Base-by-base conservation (phyloP, 2,329 filamentous ascomycete species). In the Beauveria australis region DNA sequence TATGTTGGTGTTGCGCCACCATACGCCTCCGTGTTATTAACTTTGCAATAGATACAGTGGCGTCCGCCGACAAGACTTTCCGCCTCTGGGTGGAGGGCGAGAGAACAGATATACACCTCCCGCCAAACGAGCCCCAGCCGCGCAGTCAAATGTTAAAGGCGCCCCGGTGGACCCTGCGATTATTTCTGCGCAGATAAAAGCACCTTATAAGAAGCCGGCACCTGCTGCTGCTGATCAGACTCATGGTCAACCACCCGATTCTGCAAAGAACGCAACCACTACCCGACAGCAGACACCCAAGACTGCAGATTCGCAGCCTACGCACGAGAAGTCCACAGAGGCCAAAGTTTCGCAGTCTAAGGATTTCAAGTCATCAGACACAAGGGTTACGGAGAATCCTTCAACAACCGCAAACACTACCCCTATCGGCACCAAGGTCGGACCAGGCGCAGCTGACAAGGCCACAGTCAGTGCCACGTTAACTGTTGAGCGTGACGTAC, bases 81-180 rank as follows among this genome's bases (percentile, higher is more conserved):
- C 88, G 6, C 82, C 88, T n/a, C 79, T 95, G 37, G 70, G 76
- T 19, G 64, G 63, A 53, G 75, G 73, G 48, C 75, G 78, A 19
- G 78, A 80, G 65, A 84, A 83, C 74, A 93, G 91, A 73, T 99
- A 99, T 73, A 96, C 89, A 0, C 93, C 94, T 40, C 94, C 94
- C 5, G 93, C 91, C 19, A 85, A 91, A 72, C 86, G 94, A 67
- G 89, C 92, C 9, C 90, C 91, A 19, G 84, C 89, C 37, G 86
- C 81, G 28, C 84, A 90, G 64, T 79, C 91, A 5, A 89, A 87
- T 9, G 87, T 92, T 24, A 81, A 85, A 65, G 89, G 91, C 48
- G 89, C 86, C 46, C 90, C 90, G 16, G 83, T 93, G 55, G 91
- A 96, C 70, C 91, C 91, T 63, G 90, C 92, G 40, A 96, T 96